Conservation (phyloP, 192 early-diverging fungal genomes). For the Umbelopsis vinacea region DNA sequence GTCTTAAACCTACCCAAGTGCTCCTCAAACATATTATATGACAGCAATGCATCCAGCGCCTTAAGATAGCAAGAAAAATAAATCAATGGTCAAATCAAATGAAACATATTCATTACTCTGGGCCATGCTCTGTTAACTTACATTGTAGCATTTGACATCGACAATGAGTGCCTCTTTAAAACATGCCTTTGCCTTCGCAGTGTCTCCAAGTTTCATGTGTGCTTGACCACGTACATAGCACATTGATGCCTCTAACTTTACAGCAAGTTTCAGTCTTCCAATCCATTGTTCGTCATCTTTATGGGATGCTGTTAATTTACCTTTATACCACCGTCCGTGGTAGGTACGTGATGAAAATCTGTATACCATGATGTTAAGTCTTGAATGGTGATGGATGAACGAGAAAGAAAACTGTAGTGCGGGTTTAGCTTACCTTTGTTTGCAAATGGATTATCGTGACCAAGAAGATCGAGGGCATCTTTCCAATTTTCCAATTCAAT, state of each 20-base stretch:
- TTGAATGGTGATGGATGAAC: not conserved
- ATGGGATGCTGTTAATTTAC: slow-evolving; percentile 28
- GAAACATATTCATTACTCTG: not conserved
- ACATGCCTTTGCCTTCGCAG: slow-evolving; percentile 57
- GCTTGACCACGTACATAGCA: slow-evolving; percentile 64
- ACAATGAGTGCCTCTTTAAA: slow-evolving; percentile 64
- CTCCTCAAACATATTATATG: slow-evolving; percentile 62
- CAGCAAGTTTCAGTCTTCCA: not conserved
- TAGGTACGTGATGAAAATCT: slow-evolving; percentile 36
- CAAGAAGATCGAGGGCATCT: slow-evolving; percentile 60
- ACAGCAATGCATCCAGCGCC: slow-evolving; percentile 61
- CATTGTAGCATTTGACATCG: slow-evolving; percentile 72
- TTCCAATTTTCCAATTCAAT: slow-evolving; percentile 53
- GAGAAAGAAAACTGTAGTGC: not conserved
- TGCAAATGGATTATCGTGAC: slow-evolving; percentile 51
- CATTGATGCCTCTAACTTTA: slow-evolving; percentile 65
- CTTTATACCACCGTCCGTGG: slow-evolving; percentile 53
- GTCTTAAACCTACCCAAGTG: slow-evolving; percentile 53
- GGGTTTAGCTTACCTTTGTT: slow-evolving; percentile 20
- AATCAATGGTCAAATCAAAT: slow-evolving; percentile 12
- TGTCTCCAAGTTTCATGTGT: slow-evolving; percentile 51
- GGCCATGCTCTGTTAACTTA: slow-evolving; percentile 20
- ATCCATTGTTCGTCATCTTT: not conserved
- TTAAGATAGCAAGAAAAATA: slow-evolving; percentile 27
- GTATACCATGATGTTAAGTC: not conserved